phyloP scores from a whole-genome alignment of 805 yeast species.

The Wickerhamomyces hampshirensis region DNA sequence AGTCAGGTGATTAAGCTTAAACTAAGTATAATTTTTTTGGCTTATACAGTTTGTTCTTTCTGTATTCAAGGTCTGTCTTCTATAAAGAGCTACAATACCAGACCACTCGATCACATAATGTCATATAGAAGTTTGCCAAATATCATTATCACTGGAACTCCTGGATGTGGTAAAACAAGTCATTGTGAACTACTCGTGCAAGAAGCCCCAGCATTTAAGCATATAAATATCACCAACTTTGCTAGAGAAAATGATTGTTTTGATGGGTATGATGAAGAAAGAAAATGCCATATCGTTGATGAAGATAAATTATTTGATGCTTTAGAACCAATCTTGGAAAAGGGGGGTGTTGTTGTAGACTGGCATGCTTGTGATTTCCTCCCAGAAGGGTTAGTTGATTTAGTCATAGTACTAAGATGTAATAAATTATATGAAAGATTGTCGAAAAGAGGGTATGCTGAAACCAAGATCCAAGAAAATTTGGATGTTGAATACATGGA shows the following conservation, averaged over 20 bases:
- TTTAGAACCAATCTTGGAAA: slow-evolving; percentile 68
- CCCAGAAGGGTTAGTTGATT: slow-evolving; percentile 88
- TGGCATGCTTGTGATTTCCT: slow-evolving; percentile 98
- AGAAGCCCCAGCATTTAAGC: slow-evolving; percentile 41
- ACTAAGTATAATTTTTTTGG: no score
- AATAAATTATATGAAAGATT: slow-evolving; percentile 80
- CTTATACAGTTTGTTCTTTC: no score
- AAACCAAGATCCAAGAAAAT: slow-evolving; percentile 82
- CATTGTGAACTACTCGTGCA: slow-evolving; percentile 59
- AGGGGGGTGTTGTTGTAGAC: slow-evolving; percentile 88
- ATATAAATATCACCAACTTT: slow-evolving; percentile 68
- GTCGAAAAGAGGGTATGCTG: slow-evolving; percentile 69
- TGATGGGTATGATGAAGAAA: slow-evolving; percentile 79
- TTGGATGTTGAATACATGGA: slow-evolving; percentile 97
- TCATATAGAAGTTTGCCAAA: slow-evolving; percentile 44
- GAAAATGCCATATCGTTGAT: slow-evolving; percentile 86
- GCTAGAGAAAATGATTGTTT: slow-evolving; percentile 75
- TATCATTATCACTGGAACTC: slow-evolving; percentile 91
- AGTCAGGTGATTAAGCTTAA: no score
- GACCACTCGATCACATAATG: slow-evolving; percentile 9
- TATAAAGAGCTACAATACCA: no score
- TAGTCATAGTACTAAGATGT: slow-evolving; percentile 84
- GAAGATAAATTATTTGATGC: slow-evolving; percentile 84
- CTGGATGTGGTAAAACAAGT: slow-evolving; percentile 84
- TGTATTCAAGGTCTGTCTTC: no score